Conservation (phyloP, 2,329 filamentous ascomycete species). For the Hypoxylon sp. region DNA sequence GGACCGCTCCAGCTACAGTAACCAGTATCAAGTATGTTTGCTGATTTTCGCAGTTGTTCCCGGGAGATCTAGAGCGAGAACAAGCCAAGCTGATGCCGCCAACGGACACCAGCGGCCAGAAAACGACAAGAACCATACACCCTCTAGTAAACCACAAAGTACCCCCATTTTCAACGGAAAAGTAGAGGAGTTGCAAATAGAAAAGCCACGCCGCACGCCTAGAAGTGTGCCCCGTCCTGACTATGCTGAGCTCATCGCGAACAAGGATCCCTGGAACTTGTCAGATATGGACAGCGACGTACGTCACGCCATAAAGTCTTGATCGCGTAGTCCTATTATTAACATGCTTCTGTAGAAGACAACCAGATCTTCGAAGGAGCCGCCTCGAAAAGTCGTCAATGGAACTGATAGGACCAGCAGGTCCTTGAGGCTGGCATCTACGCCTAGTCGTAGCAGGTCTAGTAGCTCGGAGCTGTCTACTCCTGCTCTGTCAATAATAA, state of each 20-base stretch:
- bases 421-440: slow-evolving; percentile 2
- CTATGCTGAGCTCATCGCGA: slow-evolving; percentile 42
- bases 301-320: not conserved
- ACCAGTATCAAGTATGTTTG: not conserved
- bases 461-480: slow-evolving; percentile 28
- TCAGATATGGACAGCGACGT: slow-evolving; percentile 38
- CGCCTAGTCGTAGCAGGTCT: slow-evolving; percentile 16
- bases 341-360: slow-evolving; percentile 21
- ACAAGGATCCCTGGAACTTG: slow-evolving; percentile 38
- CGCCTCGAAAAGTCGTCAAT: slow-evolving; percentile 2
- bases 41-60: slow-evolving; percentile 37
- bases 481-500: slow-evolving; percentile 22
- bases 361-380: slow-evolving; percentile 26
- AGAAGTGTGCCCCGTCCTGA: slow-evolving; percentile 40
- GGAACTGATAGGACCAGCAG: slow-evolving; percentile 24
- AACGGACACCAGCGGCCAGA: slow-evolving; percentile 27
- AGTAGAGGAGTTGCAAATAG: slow-evolving; percentile 25
- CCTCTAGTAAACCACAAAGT: slow-evolving; percentile 21
- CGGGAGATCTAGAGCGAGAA: slow-evolving; percentile 16
- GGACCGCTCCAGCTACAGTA: not conserved
- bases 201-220: slow-evolving; percentile 37
- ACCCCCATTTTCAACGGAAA: slow-evolving; percentile 14
- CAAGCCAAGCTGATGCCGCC: slow-evolving; percentile 12
- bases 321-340: not conserved
- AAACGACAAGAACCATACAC: slow-evolving; percentile 33